phyloP scores from a whole-genome alignment of 805 yeast species.

The Ogataea sp. region DNA sequence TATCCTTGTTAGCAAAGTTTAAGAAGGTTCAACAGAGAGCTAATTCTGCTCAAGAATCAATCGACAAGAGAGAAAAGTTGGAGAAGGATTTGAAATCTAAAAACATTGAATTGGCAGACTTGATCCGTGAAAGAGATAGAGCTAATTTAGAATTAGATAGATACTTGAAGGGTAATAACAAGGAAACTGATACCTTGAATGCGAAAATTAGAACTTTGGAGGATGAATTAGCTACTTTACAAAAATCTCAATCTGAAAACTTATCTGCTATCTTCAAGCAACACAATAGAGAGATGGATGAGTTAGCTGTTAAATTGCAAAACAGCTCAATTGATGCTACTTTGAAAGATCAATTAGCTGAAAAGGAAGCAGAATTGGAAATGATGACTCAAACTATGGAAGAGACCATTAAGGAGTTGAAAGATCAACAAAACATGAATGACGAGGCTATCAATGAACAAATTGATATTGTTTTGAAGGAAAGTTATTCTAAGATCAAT shows the following conservation, averaged over 20 bases:
- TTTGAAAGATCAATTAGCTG: constrained; percentile 42
- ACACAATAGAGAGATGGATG: constrained; percentile 56
- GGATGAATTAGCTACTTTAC: constrained; percentile 48
- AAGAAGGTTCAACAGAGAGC: constrained; percentile 83
- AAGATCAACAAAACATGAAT: constrained; percentile 36
- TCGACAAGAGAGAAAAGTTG: constrained; percentile 70
- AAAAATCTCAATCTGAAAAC: constrained; percentile 56
- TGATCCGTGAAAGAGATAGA: constrained; percentile 83
- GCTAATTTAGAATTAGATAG: constrained; percentile 79
- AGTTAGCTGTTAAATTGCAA: constrained; percentile 31
- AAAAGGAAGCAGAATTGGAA: constrained; percentile 72
- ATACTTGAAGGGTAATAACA: constrained; percentile 52
- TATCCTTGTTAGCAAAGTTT: constrained; percentile 66
- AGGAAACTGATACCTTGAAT: constrained; percentile 57
- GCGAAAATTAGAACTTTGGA: constrained; percentile 56
- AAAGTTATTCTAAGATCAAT: constrained; percentile 40
- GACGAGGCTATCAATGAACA: constrained; percentile 50
- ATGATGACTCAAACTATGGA: constrained; percentile 75
- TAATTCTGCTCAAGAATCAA: constrained; percentile 82
- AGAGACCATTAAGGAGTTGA: constrained; percentile 54
- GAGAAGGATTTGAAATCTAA: constrained; percentile 81
- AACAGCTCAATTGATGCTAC: constrained; percentile 16
- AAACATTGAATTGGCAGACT: constrained; percentile 79
- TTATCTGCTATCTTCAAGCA: constrained; percentile 49
- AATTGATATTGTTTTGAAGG: constrained; percentile 42